These are phyloP conservation scores for Peniophora sp. DNA, from an alignment of 1,284 basidiomycete genomes.

Conservation along the genomic window DNA sequence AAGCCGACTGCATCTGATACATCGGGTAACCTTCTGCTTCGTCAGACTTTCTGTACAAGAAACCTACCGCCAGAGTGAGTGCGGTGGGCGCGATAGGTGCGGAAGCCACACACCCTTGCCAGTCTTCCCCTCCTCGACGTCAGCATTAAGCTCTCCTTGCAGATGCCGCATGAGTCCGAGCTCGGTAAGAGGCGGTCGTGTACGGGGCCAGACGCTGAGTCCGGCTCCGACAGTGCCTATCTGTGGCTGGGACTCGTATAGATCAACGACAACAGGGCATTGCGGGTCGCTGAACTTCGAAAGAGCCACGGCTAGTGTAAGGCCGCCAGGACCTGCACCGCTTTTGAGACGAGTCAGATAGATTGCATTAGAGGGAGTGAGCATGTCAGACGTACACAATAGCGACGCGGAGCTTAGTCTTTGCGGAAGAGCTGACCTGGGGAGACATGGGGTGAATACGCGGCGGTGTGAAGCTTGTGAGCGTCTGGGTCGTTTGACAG, in stretches of 20 bases:
- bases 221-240: constrained; percentile 28
- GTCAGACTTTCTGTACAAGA: constrained; percentile 14
- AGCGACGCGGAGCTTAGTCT: no score
- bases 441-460: no score
- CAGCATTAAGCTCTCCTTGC: constrained; percentile 19
- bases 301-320: constrained; percentile 28
- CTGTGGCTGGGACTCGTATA: constrained; percentile 28
- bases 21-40: constrained; percentile 10
- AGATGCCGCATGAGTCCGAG: constrained; percentile 26
- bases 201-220: constrained; percentile 30
- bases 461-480: no score
- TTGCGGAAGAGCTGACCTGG: no score
- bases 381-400: no score
- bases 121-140: neutral
- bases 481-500: no score
- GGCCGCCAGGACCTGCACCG: constrained; percentile 30
- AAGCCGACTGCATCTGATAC: constrained; percentile 9
- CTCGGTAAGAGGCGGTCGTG: constrained; percentile 18
- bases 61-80: constrained; percentile 6
- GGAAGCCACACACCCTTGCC: neutral
- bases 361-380: no score
- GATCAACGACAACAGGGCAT: constrained; percentile 19
- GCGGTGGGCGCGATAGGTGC: no score
- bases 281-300: constrained; percentile 17
- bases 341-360: constrained; percentile 11